phyloP scores from a whole-genome alignment of 1,284 basidiomycete genomes.

The Psilocybe mexicana region DNA sequence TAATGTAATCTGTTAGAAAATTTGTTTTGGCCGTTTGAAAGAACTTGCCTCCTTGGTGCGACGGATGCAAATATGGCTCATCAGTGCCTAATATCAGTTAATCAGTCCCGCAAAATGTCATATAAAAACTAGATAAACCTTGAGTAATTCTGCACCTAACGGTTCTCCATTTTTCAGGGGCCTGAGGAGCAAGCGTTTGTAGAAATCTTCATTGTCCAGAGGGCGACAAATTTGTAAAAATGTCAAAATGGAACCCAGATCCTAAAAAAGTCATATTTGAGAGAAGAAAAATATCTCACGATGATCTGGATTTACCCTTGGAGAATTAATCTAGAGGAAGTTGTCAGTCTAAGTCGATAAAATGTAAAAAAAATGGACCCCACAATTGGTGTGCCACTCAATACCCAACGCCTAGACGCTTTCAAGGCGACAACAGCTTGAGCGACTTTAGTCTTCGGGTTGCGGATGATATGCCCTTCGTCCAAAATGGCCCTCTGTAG shows the following conservation, averaged over 20 bases:
- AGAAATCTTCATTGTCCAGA: slow-evolving; percentile 78
- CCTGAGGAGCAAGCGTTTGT: slow-evolving; percentile 72
- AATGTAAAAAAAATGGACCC: slow-evolving; percentile 8
- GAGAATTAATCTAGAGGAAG: slow-evolving; percentile 74
- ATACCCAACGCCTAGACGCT: slow-evolving; percentile 78
- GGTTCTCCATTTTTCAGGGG: slow-evolving; percentile 70
- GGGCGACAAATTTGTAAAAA: slow-evolving; percentile 84
- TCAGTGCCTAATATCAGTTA: slow-evolving; percentile 59
- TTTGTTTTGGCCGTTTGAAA: neutral
- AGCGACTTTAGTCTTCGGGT: slow-evolving; percentile 83
- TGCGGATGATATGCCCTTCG: slow-evolving; percentile 86
- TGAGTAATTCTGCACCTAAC: slow-evolving; percentile 68
- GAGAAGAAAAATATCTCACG: neutral
- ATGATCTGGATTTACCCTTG: slow-evolving; percentile 41
- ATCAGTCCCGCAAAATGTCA: slow-evolving; percentile 9
- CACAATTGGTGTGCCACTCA: slow-evolving; percentile 88
- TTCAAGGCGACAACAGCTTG: slow-evolving; percentile 66
- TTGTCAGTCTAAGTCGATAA: neutral
- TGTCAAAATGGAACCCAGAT: slow-evolving; percentile 81
- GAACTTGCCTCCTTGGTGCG: slow-evolving; percentile 77
- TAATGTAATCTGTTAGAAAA: slow-evolving; percentile 27
- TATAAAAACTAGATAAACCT: slow-evolving; percentile 44
- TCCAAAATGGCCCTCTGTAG: slow-evolving; percentile 77
- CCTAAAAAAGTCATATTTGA: slow-evolving; percentile 41
- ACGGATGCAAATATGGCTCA: slow-evolving; percentile 81